Base-by-base conservation (phyloP, 2,329 filamentous ascomycete species). In the Ophiosphaerella narmari region DNA sequence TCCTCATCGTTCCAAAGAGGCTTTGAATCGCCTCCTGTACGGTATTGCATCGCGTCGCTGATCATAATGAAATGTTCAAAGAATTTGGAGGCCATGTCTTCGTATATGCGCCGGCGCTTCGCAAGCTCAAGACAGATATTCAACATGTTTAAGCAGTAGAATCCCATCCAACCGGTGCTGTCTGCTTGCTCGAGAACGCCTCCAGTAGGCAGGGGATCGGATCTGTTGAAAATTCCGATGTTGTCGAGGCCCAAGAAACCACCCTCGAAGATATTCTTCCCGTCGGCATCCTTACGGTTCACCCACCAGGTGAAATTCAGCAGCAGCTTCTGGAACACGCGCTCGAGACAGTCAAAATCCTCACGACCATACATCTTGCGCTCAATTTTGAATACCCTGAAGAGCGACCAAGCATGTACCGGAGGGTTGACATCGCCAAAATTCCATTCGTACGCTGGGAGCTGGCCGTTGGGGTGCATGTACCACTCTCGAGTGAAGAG, bases 281-380 rank as follows among this genome's bases (percentile, higher is more conserved):
- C 93, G 8, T 96, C 90, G 9, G 83, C 82, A 65, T 97, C 93
- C 75, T 97, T 97, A 50, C 93, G 88, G 72, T 97, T 97, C 16
- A 97, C 93, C 93, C 93, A 97, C 94, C 94, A 97, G 4, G 94
- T 97, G 73, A 97, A 97, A 77, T 97, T 97, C 56, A 97, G 80
- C 21, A 97, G 79, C 52, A 97, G 76, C 74, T 97, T 97, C 70
- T 97, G 94, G 79, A 97, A 97, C 4, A 97, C 91, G 16, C 93
- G 85, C 78, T 97, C 93, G 8, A 97, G 82, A 75, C 97, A 97
- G 74, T 97, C 94, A 29, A 97, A 80, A 70, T 97, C 93, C 68
- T 97, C 91, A 31, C 90, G 86, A 35, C 93, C 94, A 65, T 97
- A 97, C 80, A 97, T 85, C 78, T 97, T 97, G 61, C 94, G 87